Evolutionary conservation across 768 basidiomycete genomes (phyloP).

Genomic region (Ramaria sp.): DNA sequence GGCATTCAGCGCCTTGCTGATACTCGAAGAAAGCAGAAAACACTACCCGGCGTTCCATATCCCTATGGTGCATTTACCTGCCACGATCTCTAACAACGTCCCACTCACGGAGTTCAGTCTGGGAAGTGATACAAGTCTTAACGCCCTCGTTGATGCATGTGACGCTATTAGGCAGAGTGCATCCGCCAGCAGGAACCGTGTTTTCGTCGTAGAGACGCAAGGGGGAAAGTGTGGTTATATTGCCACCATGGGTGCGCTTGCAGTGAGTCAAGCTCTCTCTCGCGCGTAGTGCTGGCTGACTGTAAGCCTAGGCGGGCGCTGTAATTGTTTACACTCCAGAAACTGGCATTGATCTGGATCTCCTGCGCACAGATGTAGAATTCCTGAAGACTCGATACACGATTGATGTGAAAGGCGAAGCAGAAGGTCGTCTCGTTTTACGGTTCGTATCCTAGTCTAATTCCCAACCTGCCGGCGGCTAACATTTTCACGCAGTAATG

Average conservation of each 20-base stretch:
- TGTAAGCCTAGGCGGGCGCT: constrained; percentile 65
- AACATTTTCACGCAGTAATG: constrained; percentile 45
- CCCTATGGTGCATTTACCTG: constrained; percentile 92
- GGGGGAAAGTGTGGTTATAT: constrained; percentile 96
- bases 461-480: not conserved
- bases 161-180: constrained; percentile 99
- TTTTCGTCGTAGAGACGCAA: constrained; percentile 97
- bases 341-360: constrained; percentile 73
- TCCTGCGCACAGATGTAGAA: constrained; percentile 72
- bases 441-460: constrained; percentile 38
- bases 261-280: constrained; percentile 43
- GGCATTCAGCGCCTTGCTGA: constrained; percentile 70
- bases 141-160: constrained; percentile 93
- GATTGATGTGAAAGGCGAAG: constrained; percentile 80
- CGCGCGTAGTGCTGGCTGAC: not conserved
- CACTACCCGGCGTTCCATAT: constrained; percentile 89
- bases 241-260: constrained; percentile 90
- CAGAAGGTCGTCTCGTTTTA: constrained; percentile 89
- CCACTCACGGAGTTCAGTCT: constrained; percentile 94
- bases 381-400: constrained; percentile 81
- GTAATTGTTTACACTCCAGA: constrained; percentile 93
- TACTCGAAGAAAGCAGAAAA: constrained; percentile 70
- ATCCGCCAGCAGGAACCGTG: constrained; percentile 87
- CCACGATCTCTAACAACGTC: constrained; percentile 97
- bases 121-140: constrained; percentile 95